Conservation (phyloP, 2,329 filamentous ascomycete species). For the Phyllosticta citriasiana region DNA sequence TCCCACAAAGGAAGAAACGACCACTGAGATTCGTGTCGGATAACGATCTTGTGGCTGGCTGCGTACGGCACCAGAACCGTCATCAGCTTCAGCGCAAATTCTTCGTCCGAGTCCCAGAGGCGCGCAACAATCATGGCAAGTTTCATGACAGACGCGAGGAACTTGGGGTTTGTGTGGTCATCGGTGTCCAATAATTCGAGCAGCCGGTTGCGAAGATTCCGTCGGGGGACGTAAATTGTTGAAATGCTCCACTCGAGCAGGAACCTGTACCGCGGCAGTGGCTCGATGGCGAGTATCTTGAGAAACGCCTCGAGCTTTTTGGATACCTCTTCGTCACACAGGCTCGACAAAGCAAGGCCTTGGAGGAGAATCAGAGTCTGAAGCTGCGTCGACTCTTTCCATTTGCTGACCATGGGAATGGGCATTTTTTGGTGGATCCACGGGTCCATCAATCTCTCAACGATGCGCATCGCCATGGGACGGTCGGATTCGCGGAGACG, state of each 20-base stretch:
- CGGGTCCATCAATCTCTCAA: conserved; percentile 30
- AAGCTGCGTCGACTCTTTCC: conserved; percentile 40
- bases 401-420: conserved; percentile 35
- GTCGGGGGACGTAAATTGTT: conserved; percentile 30
- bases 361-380: conserved; percentile 35
- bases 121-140: conserved; percentile 34
- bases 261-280: conserved; percentile 37
- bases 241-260: conserved; percentile 40
- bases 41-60: conserved; percentile 40
- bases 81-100: conserved; percentile 30
- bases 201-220: conserved; percentile 22
- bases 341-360: neutral
- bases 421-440: conserved; percentile 36
- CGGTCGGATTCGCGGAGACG: conserved; percentile 24
- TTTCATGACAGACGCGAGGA: conserved; percentile 38
- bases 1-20: conserved; percentile 36
- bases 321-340: conserved; percentile 23
- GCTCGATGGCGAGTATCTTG: conserved; percentile 34
- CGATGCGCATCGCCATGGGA: conserved; percentile 18
- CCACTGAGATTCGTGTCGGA: conserved; percentile 45
- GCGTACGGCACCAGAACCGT: conserved; percentile 34
- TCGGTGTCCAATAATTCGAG: conserved; percentile 27
- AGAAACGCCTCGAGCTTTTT: conserved; percentile 29
- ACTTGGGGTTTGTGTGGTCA: conserved; percentile 38
- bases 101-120: conserved; percentile 24